Percentiles rank a stretch among this genome's conserved stretches.
Conservation (phyloP, 2,329 filamentous ascomycete genomes). For the Exophiala phaeomuriformis region DNA sequence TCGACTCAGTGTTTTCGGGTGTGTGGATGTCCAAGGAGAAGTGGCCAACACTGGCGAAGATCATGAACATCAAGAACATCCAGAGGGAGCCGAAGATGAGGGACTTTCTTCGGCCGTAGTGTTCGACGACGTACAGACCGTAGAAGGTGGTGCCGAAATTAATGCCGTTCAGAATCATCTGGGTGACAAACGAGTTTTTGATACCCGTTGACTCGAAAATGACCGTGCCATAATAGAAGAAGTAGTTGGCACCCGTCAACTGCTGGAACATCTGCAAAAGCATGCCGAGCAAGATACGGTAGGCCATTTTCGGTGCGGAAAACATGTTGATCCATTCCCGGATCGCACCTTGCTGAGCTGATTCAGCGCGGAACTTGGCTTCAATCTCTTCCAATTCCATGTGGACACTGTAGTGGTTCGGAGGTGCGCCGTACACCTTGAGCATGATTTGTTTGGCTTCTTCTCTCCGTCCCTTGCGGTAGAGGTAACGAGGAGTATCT, state of each 20-base stretch:
- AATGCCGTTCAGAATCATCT: conserved; percentile 77
- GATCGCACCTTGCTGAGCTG: conserved; percentile 41
- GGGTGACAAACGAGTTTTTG: conserved; percentile 69
- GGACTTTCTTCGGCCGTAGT: conserved; percentile 69
- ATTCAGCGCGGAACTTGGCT: conserved; percentile 46
- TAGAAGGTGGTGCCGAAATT: conserved; percentile 79
- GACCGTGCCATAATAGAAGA: conserved; percentile 49
- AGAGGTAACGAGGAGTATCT: conserved; percentile 53
- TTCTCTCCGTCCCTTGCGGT: conserved; percentile 48
- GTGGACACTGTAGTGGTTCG: conserved; percentile 49
- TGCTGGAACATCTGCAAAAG: conserved; percentile 43
- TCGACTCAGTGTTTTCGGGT: conserved; percentile 39
- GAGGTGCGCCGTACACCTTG: conserved; percentile 48
- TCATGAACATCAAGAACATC: conserved; percentile 70
- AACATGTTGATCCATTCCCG: conserved; percentile 41
- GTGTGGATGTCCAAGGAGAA: conserved; percentile 36
- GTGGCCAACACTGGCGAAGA: conserved; percentile 53
- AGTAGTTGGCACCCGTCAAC: conserved; percentile 44
- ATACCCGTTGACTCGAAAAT: conserved; percentile 61
- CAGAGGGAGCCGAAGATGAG: conserved; percentile 70
- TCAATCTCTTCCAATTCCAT: conserved; percentile 54
- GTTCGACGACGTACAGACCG: conserved; percentile 81
- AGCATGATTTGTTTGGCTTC: conserved; percentile 46
- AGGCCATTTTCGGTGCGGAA: conserved; percentile 43
- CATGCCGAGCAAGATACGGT: conserved; percentile 41